Evolutionary conservation across 768 basidiomycete species (phyloP), one percentile per base, ranked within the genome.

Genomic region (Hysterangium stoloniferum): DNA sequence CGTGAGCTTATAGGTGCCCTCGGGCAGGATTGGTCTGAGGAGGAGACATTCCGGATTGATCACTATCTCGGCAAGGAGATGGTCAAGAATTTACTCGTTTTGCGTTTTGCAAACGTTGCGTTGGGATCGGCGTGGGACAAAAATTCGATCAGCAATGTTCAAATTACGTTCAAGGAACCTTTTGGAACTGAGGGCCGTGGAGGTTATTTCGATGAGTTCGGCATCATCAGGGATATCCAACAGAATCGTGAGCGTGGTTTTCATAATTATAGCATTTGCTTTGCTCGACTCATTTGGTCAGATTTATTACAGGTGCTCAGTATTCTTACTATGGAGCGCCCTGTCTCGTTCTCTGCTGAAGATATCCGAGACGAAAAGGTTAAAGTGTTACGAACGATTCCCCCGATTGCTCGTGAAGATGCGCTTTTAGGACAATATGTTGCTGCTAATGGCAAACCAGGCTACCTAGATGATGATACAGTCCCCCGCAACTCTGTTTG

Each of bases 131-230:
- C 80, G 33, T 96, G 94, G 90, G 94, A 98, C 72, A 95, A 90
- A 68, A 91, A 94, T 67, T 90, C 82, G 54, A 86, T 99, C 71
- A 82, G 79, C 69, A 98, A 93, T 62, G 92, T 99, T 29, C 96
- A 99, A 68, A 96, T 98, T 69, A 96, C 93, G 13, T 97, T 98
- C 80, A 98, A 98, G 73, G 96, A 98, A 68, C 92, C 94, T 2
- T 97, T 98, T 64, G 95, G 95, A 17, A 99, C 95, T 42, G 96
- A 99, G 65, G 95, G 95, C n/a, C 88, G 95, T 57, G 95, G 95
- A n/a, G 95, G 96, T 15, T 99, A 99, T 77, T 99, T 99, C 71
- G 95, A 99, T 66, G 94, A 98, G 69, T 99, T 97, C 68, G 96
- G 96, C 49, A 98, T 99, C 66, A 94, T 99, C 67, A 86, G 95